Evolutionary conservation across 768 basidiomycete species (phyloP).

Genomic region (Leucosporidium creatinivorum): DNA sequence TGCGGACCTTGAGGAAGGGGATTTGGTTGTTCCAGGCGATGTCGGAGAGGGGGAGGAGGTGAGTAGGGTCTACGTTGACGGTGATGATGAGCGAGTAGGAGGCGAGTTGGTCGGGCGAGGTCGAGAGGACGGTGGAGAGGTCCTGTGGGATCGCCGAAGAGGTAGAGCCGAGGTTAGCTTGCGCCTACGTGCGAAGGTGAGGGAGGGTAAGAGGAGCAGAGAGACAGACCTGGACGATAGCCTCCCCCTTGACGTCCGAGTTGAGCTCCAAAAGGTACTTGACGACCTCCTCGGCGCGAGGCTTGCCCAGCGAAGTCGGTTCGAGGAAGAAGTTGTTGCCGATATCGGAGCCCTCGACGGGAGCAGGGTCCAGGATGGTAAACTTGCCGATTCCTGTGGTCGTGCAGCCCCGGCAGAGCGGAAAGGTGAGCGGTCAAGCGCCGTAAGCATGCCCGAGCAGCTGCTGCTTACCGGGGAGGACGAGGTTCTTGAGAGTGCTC

Average conservation of each 20-base stretch:
- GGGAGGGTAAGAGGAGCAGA: not conserved
- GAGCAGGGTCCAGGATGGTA: slow-evolving; percentile 68
- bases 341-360: slow-evolving; percentile 64
- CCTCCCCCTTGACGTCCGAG: slow-evolving; percentile 66
- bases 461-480: slow-evolving; percentile 60
- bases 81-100: slow-evolving; percentile 74
- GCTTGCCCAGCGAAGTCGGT: slow-evolving; percentile 66
- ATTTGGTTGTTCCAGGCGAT: slow-evolving; percentile 41
- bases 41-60: slow-evolving; percentile 52
- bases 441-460: not conserved
- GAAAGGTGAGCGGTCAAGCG: not conserved
- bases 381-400: slow-evolving; percentile 72
- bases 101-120: slow-evolving; percentile 48
- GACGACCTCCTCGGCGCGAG: slow-evolving; percentile 71
- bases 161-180: not conserved
- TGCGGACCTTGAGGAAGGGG: slow-evolving; percentile 69
- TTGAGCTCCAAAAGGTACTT: slow-evolving; percentile 75
- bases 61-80: slow-evolving; percentile 62
- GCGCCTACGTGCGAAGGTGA: not conserved
- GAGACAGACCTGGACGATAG: slow-evolving; percentile 49
- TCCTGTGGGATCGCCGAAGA: slow-evolving; percentile 36
- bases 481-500: slow-evolving; percentile 88
- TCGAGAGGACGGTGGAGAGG: slow-evolving; percentile 55
- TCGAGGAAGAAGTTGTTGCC: slow-evolving; percentile 96
- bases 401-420: not conserved